A percentile compares a stretch with the other conserved stretches of the same genome.
Evolutionary conservation across 495 filamentous ascomycete genomes (phyloP).

Genomic region (Hypoxylon lienhwacheense): DNA sequence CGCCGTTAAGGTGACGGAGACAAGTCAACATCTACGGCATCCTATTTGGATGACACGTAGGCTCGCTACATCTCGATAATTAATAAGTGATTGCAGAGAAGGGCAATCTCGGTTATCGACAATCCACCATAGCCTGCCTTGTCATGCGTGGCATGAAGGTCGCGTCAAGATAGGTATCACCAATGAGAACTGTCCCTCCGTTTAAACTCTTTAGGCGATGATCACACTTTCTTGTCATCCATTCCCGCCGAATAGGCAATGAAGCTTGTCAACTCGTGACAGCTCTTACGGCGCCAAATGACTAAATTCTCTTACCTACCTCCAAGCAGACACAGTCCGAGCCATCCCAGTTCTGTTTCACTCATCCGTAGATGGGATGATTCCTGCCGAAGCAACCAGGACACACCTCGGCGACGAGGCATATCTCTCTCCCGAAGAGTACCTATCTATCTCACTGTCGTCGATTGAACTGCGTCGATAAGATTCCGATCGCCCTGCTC

Average conservation of each 20-base stretch:
- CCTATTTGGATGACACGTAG: slow-evolving; percentile 22
- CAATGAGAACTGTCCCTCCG: slow-evolving; percentile 9
- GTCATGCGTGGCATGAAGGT: slow-evolving; percentile 20
- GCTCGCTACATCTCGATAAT: slow-evolving; percentile 11
- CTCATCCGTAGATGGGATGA: background rate
- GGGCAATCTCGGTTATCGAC: slow-evolving; percentile 28
- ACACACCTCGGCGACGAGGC: slow-evolving; percentile 1
- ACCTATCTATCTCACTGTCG: background rate
- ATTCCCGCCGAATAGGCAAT: background rate
- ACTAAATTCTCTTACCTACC: background rate
- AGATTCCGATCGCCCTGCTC: background rate
- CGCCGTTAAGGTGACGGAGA: slow-evolving; percentile 1
- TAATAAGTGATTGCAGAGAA: slow-evolving; percentile 19
- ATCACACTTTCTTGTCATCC: slow-evolving; percentile 1
- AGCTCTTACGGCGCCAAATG: background rate
- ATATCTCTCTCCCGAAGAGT: background rate
- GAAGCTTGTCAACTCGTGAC: background rate
- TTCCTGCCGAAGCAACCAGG: background rate
- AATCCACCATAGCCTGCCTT: slow-evolving; percentile 15
- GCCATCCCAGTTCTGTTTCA: slow-evolving; percentile 1
- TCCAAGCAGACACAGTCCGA: background rate
- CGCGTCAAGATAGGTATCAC: slow-evolving; percentile 17
- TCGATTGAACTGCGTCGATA: background rate
- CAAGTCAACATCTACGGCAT: slow-evolving; percentile 1
- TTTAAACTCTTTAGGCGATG: slow-evolving; percentile 13